phyloP scores from a whole-genome alignment of 2,329 filamentous ascomycete species.

The Colletotrichum spinosum region DNA sequence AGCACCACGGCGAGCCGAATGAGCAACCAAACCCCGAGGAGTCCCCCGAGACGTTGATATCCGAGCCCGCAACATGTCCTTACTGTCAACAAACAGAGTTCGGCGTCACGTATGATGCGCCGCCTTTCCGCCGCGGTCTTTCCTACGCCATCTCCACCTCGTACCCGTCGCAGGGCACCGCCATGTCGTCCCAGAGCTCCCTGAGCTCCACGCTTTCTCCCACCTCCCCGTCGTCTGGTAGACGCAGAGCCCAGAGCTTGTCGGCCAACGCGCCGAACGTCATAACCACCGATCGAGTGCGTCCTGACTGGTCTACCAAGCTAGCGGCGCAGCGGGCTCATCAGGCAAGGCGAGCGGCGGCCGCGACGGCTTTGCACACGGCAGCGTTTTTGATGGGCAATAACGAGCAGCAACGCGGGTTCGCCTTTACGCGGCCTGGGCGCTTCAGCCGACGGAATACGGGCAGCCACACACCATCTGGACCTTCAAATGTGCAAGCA shows the following conservation, averaged over 20 bases:
- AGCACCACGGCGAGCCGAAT: conserved; percentile 71
- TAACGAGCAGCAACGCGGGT: conserved; percentile 62
- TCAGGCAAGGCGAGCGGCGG: conserved; percentile 86
- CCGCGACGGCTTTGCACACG: conserved; percentile 93
- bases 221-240: conserved; percentile 49
- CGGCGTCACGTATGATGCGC: conserved; percentile 93
- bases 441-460: conserved; percentile 69
- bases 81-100: conserved; percentile 97
- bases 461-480: conserved; percentile 48
- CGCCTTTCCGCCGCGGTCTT: conserved; percentile 87
- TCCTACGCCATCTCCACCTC: conserved; percentile 70
- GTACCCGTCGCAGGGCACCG: conserved; percentile 68
- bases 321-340: conserved; percentile 86
- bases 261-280: conserved; percentile 88
- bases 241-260: conserved; percentile 68
- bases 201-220: conserved; percentile 70
- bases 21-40: conserved; percentile 58
- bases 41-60: conserved; percentile 76
- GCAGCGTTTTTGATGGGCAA: conserved; percentile 91
- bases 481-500: conserved; percentile 44
- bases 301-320: conserved; percentile 95
- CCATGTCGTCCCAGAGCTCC: conserved; percentile 89
- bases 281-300: conserved; percentile 90
- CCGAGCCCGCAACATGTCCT: conserved; percentile 90
- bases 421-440: conserved; percentile 54